phyloP scores from a whole-genome alignment of 2,329 filamentous ascomycete species.

The Fusarium liriodendri region DNA sequence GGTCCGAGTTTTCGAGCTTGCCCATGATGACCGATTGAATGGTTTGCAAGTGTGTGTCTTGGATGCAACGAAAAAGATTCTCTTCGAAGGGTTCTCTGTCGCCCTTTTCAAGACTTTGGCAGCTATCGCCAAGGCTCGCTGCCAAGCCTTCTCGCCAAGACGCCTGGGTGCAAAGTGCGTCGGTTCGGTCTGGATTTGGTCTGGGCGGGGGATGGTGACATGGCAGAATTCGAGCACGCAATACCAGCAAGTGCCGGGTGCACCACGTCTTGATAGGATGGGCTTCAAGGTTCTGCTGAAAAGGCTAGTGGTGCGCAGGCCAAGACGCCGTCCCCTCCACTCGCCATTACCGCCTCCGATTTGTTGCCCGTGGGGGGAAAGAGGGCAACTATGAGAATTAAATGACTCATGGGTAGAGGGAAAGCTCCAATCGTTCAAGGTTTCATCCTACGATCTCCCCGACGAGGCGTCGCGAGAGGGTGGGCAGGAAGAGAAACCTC shows the following conservation, averaged over 20 bases:
- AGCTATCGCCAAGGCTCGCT: not conserved
- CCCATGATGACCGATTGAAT: slow-evolving; percentile 25
- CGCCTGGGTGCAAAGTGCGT: not conserved
- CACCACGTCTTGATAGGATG: slow-evolving; percentile 15
- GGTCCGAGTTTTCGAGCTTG: slow-evolving; percentile 27
- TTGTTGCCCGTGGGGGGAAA: slow-evolving; percentile 26
- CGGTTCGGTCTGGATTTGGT: slow-evolving; percentile 9
- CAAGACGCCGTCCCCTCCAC: slow-evolving; percentile 21
- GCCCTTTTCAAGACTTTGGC: slow-evolving; percentile 20
- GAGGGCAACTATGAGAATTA: slow-evolving; percentile 4
- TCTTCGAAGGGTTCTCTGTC: not conserved
- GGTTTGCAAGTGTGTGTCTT: not conserved
- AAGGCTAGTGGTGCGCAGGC: slow-evolving; percentile 10
- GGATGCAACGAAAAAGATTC: not conserved
- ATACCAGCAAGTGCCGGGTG: slow-evolving; percentile 30
- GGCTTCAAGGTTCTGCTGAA: slow-evolving; percentile 1
- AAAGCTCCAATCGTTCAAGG: slow-evolving; percentile 20
- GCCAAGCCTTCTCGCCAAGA: slow-evolving; percentile 13
- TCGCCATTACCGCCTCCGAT: slow-evolving; percentile 33
- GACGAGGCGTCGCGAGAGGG: slow-evolving; percentile 18
- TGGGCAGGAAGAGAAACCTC: not conserved
- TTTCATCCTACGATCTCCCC: slow-evolving; percentile 18
- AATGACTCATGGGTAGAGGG: slow-evolving; percentile 33
- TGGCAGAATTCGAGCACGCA: slow-evolving; percentile 39
- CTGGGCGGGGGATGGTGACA: slow-evolving; percentile 31